Base-by-base conservation (phyloP, 164 flowering plant genomes). In the Houttuynia cordata region DNA sequence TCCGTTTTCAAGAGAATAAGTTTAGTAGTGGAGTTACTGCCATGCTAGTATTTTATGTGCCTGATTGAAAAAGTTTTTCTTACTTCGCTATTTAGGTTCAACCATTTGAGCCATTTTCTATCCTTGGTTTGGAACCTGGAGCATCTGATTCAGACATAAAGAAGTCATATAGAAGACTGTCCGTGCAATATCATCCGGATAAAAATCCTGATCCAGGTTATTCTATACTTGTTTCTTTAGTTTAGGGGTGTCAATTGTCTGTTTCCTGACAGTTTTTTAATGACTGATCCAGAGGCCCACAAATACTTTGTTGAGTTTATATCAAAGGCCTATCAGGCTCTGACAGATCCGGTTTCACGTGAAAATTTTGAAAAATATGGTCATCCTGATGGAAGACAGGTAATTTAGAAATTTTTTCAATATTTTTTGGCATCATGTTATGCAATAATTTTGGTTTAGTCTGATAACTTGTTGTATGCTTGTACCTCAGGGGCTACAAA, bases 121-220 rank as follows among this genome's bases (percentile, higher is more conserved):
- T 93, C 64, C 95, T 90, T 74, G 99, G 96, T 61, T 66, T 93
- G 63, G 86, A 84, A 60, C 58, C 86, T 58, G 96, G 97, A 60
- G 92, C 85, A 52, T 80, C 91, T 53, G 99, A 93, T 59, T 78
- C 95, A 41, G 93, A 83, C 67, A 93, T 93, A 69, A 93, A 88
- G 74, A 93, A 90, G 79, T 90, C 89, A 24, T 93, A 93, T 64
- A 80, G 99, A 74, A 88, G 81, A 66, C 91, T 93, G 22, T 88
- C 99, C 21, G 81, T 93, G 71, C 96, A 82, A 53, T 93, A 86
- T 73, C 99, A 93, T 74, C 99, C 99, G 74, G 99, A 93, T 85
- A 93, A 93, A 78, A 93, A 93, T 77, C 99, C 99, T 56, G 99
- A 93, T 77, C 99, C 96, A 85, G 99, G 99, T 93, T 63, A n/a